These are phyloP conservation scores for Salix koriyanagi DNA, from an alignment of 345 rosid species.

Conservation along the genomic window DNA sequence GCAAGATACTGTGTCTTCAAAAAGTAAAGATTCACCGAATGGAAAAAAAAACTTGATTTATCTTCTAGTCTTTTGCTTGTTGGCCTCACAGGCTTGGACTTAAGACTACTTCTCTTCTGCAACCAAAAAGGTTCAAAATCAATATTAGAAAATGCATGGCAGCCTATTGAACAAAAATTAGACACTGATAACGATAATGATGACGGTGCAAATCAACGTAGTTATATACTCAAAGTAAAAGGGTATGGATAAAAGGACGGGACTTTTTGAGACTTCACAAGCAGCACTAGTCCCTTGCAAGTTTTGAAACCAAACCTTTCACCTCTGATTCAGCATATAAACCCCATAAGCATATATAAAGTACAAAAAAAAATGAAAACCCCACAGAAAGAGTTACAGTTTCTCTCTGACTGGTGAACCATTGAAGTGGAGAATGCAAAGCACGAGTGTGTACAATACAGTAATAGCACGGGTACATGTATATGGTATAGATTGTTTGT, in stretches of 20 bases:
- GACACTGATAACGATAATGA: constrained; percentile 15
- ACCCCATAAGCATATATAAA: background rate
- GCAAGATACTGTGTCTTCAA: constrained; percentile 8
- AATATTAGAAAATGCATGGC: constrained; percentile 38
- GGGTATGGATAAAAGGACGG: constrained; percentile 16
- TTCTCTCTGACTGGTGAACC: constrained; percentile 8
- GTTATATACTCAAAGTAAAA: constrained; percentile 23
- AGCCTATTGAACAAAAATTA: constrained; percentile 26
- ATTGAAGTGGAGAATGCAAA: constrained; percentile 2
- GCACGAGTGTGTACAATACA: background rate
- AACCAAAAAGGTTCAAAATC: constrained; percentile 7
- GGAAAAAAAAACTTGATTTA: constrained; percentile 19
- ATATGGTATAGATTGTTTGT: background rate
- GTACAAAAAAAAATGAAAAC: background rate
- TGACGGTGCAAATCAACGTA: constrained; percentile 22
- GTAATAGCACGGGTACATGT: background rate
- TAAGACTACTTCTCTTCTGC: constrained; percentile 16
- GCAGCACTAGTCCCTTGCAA: constrained; percentile 41
- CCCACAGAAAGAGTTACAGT: background rate
- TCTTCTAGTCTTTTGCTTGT: constrained; percentile 16
- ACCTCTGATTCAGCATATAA: constrained; percentile 32
- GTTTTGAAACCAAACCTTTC: constrained; percentile 2
- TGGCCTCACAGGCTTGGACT: constrained; percentile 15
- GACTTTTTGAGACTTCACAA: constrained; percentile 32
- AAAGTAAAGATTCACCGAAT: constrained; percentile 29